Percentiles rank a stretch among this genome's conserved stretches.
phyloP scores from a whole-genome alignment of 768 basidiomycete genomes.

The Candolleomyces eurysporus region DNA sequence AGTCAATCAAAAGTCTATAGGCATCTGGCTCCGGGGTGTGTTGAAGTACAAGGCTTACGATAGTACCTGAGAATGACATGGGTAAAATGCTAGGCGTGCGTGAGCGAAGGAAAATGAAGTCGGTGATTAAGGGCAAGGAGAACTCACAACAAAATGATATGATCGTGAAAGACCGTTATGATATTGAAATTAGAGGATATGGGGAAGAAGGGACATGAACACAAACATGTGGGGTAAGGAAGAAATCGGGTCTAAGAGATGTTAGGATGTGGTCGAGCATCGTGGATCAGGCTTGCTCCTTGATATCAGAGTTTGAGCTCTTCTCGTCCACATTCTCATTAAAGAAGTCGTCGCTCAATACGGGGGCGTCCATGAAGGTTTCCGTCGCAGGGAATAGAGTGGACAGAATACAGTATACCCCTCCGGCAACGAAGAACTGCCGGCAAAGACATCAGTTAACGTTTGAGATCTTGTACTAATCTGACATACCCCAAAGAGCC shows the following conservation, averaged over 20 bases:
- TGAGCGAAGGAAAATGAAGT: not conserved
- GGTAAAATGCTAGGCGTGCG: not conserved
- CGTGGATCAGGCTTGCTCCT: not conserved
- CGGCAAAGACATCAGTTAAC: not conserved
- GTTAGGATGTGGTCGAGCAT: not conserved
- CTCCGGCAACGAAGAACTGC: conserved; percentile 38
- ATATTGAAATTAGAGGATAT: not conserved
- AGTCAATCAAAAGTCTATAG: no score
- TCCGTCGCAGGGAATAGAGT: conserved; percentile 38
- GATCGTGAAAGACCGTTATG: no score
- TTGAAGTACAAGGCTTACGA: no score
- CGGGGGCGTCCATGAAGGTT: conserved; percentile 36
- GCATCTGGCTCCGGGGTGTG: no score
- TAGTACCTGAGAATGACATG: not conserved
- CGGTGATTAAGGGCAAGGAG: not conserved
- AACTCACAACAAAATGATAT: not conserved
- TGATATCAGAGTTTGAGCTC: not conserved
- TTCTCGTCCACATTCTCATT: not conserved
- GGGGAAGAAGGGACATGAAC: not conserved
- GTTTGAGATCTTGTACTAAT: not conserved
- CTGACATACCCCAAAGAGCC: conserved; percentile 67
- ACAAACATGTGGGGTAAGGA: not conserved
- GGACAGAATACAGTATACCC: conserved; percentile 37
- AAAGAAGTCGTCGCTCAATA: conserved; percentile 27
- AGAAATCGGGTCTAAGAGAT: not conserved